Evolutionary conservation across 768 basidiomycete genomes (phyloP).

Genomic region (Calvatia gigantea): DNA sequence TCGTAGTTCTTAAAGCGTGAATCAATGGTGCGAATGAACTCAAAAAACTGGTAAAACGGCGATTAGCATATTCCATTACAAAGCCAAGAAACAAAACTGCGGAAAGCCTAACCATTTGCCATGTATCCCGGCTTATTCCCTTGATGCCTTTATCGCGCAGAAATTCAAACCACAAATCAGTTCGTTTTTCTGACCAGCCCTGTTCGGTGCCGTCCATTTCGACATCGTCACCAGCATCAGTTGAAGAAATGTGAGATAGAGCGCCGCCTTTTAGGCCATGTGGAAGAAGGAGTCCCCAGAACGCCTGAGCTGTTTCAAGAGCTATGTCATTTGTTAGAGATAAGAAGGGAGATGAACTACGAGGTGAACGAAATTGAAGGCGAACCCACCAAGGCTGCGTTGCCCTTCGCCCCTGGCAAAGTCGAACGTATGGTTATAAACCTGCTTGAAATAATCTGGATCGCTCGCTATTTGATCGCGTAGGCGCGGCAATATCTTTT

Average conservation of each 20-base stretch:
- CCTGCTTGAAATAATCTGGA: slow-evolving; percentile 65
- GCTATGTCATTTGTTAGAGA: slow-evolving; percentile 30
- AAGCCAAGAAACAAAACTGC: not conserved
- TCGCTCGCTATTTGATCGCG: slow-evolving; percentile 61
- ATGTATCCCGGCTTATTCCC: slow-evolving; percentile 86
- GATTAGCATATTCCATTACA: not conserved
- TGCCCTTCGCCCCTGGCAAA: slow-evolving; percentile 76
- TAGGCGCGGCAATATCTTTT: slow-evolving; percentile 47
- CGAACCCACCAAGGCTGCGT: slow-evolving; percentile 66
- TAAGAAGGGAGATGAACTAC: not conserved
- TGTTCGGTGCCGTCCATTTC: slow-evolving; percentile 39
- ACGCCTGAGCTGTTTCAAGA: slow-evolving; percentile 68
- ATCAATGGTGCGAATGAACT: slow-evolving; percentile 76
- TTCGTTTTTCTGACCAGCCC: slow-evolving; percentile 64
- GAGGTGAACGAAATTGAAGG: not conserved
- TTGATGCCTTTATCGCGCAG: slow-evolving; percentile 60
- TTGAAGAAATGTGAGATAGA: slow-evolving; percentile 36
- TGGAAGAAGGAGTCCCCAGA: slow-evolving; percentile 76
- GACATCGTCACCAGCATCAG: slow-evolving; percentile 41
- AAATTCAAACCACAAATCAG: slow-evolving; percentile 78
- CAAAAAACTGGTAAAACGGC: slow-evolving; percentile 55
- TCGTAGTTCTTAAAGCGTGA: slow-evolving; percentile 71
- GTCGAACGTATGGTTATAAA: slow-evolving; percentile 80
- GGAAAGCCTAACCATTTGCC: slow-evolving; percentile 66
- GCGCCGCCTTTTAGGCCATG: slow-evolving; percentile 69